Percentiles rank a stretch among this genome's conserved stretches.
These are phyloP conservation scores for Mallotus nudiflorus DNA, from an alignment of 345 rosid species.

Conservation along the genomic window DNA sequence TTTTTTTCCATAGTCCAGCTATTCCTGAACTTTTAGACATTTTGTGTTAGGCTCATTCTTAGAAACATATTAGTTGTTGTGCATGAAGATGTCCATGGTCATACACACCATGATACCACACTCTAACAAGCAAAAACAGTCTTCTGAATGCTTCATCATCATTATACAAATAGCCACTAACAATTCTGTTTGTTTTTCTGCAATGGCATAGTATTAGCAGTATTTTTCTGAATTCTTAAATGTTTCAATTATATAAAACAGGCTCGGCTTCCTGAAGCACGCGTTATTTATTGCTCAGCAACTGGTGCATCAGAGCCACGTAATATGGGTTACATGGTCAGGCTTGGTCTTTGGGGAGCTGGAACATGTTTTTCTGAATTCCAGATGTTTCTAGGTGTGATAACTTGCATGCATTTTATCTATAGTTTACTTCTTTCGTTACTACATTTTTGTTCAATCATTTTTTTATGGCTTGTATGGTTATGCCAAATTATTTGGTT, in stretches of 20 bases:
- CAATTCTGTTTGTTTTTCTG: conserved; percentile 3
- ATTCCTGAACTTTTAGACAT: background rate
- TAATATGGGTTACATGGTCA: conserved; percentile 98
- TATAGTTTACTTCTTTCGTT: background rate
- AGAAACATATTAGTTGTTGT: background rate
- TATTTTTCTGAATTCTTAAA: conserved; percentile 17
- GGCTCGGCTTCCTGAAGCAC: conserved; percentile 95
- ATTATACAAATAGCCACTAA: background rate
- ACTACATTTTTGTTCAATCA: background rate
- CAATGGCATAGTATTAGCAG: conserved; percentile 15
- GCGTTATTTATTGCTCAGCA: conserved; percentile 97
- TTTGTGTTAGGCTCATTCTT: background rate
- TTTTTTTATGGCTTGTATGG: background rate
- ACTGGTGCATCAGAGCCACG: conserved; percentile 99
- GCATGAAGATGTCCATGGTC: background rate
- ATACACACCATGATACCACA: background rate
- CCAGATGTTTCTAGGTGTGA: conserved; percentile 67
- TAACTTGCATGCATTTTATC: background rate
- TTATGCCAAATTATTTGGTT: background rate
- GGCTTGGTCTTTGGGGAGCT: conserved; percentile 99
- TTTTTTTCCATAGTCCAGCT: background rate
- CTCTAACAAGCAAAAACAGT: background rate
- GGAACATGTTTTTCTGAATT: conserved; percentile 85
- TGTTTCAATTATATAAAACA: conserved; percentile 42
- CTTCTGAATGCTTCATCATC: background rate